phyloP scores from a whole-genome alignment of 805 yeast species.

The Hanseniaspora singularis region DNA sequence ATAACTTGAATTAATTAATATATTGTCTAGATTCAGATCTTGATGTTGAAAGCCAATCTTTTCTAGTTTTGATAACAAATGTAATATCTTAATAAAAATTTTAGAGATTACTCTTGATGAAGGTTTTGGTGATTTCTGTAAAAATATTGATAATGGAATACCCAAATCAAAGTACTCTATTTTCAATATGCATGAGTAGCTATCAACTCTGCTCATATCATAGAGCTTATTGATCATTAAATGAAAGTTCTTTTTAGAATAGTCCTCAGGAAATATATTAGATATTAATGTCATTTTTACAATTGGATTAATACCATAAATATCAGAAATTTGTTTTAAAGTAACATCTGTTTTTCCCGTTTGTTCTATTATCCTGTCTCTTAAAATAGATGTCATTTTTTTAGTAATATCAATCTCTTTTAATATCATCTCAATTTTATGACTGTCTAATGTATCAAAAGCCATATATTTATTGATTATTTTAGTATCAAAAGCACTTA shows the following conservation, averaged over 20 bases:
- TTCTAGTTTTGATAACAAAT: conserved; percentile 43
- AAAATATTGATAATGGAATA: conserved; percentile 14
- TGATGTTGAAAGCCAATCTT: conserved; percentile 53
- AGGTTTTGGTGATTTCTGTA: conserved; percentile 27
- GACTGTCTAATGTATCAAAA: conserved; percentile 11
- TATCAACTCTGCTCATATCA: background rate
- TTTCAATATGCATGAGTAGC: conserved; percentile 22
- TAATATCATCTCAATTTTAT: conserved; percentile 7
- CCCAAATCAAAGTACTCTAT: conserved; percentile 27
- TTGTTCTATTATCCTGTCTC: conserved; percentile 7
- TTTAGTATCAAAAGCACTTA: too few species aligned
- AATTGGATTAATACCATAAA: conserved; percentile 13
- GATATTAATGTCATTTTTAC: conserved; percentile 13
- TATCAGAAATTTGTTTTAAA: conserved; percentile 5
- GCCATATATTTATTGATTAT: conserved; percentile 12
- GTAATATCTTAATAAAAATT: conserved; percentile 45
- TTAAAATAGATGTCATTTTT: conserved; percentile 8
- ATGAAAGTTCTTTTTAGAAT: conserved; percentile 19
- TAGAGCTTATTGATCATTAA: conserved; percentile 12
- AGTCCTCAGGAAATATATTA: conserved; percentile 17
- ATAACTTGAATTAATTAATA: conserved; percentile 34
- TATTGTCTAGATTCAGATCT: conserved; percentile 56
- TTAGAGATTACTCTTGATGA: conserved; percentile 18
- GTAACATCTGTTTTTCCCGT: background rate
- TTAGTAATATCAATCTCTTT: conserved; percentile 14